phyloP scores from a whole-genome alignment of 345 rosid species.

The Mallotus nudiflorus region DNA sequence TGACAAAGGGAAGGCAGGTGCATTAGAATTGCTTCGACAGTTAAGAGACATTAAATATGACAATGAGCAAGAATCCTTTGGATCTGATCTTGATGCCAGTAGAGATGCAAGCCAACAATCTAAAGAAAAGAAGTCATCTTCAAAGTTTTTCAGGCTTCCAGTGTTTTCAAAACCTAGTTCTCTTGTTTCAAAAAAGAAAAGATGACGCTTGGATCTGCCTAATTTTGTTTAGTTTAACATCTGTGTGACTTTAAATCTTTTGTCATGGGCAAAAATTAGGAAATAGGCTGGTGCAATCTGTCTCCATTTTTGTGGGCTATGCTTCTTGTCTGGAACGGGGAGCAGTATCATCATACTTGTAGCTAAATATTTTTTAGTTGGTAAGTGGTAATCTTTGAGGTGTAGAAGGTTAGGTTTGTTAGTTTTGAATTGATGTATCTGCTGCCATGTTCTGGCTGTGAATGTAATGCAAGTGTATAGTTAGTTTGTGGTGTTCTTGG shows the following conservation, averaged over 20 bases:
- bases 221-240: constrained; percentile 7
- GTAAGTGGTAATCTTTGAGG: constrained; percentile 8
- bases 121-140: constrained; percentile 37
- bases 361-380: constrained; percentile 9
- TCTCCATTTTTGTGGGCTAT: constrained; percentile 9
- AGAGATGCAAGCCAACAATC: constrained; percentile 16
- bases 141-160: constrained; percentile 35
- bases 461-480: neutral
- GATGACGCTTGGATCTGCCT: constrained; percentile 23
- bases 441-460: constrained; percentile 15
- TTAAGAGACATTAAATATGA: constrained; percentile 40
- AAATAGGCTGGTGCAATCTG: constrained; percentile 23
- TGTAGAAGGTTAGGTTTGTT: constrained; percentile 15
- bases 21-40: constrained; percentile 68
- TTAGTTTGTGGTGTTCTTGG: too few species aligned
- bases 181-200: constrained; percentile 38
- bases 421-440: constrained; percentile 7
- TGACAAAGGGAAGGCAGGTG: constrained; percentile 53
- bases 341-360: constrained; percentile 2
- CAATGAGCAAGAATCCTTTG: constrained; percentile 25
- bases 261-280: neutral
- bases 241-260: neutral
- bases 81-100: constrained; percentile 11
- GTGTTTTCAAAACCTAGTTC: constrained; percentile 26
- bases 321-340: constrained; percentile 3